Base-by-base conservation (phyloP, 164 flowering plant genomes). In the Santalum album region DNA sequence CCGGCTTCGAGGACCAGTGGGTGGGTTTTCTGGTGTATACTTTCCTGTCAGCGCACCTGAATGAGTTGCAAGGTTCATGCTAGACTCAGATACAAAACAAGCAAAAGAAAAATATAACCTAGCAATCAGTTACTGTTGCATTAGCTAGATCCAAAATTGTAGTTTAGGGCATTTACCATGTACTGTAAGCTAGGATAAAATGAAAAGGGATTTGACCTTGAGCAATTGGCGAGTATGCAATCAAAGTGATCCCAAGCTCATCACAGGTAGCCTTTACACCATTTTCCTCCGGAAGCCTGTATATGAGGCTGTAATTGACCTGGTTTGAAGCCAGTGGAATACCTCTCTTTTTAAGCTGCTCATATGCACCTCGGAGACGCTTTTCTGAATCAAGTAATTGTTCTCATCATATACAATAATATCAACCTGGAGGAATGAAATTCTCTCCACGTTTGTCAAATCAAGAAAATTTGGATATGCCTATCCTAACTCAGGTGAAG, bases 261-360 rank as follows among this genome's bases (percentile, higher is more conserved):
- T 92, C 96, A 65, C 99, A 89, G 21, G 96, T 64, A 60, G 99
- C 79, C 70, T 92, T 92, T 35, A 89, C 94, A 55, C 96, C 99
- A 53, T 84, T 92, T 58, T 86, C 83, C 72, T 92, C 96, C 21
- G 99, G 96, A 46, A 54, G 17, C 71, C 99, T 71, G 67, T 92
- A 89, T 67, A 92, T 84, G 23, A 92, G 90, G 63, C 99, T 92
- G 73, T 92, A 92, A 57, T 92, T 92, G 22, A 92, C 99, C 73
- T 92, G 99, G 70, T 92, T 92, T 46, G 96, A 84, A 50, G 96
- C 99, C 51, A 92, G 68, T 12, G 96, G 94, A 51, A 89, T 85
- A 19, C 96, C 96, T 70, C 95, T 73, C 67, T 77, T 75, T 58
- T 82, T 79, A 43, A 92, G 90, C 78, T 71, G 76, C 65, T 79